Evolutionary conservation across 2,329 filamentous ascomycete genomes (phyloP).

Genomic region (Calonectria leucothoes): DNA sequence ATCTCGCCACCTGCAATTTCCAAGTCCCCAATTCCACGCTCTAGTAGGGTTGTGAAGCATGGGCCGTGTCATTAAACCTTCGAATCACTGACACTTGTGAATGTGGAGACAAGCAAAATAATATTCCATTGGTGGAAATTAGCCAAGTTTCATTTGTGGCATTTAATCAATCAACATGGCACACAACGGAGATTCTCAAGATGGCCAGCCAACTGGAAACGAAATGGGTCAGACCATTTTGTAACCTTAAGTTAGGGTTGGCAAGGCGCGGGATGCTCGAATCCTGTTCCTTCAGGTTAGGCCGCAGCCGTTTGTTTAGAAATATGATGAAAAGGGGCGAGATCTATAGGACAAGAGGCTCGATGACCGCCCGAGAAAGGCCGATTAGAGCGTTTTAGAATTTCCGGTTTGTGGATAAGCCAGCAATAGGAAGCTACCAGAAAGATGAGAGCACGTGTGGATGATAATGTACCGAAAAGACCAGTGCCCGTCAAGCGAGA

Average conservation of each 20-base stretch:
- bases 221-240: background rate
- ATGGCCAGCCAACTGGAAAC: background rate
- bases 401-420: background rate
- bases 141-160: background rate
- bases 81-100: background rate
- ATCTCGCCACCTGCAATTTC: background rate
- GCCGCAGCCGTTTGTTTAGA: background rate
- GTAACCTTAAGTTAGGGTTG: background rate
- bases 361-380: background rate
- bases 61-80: background rate
- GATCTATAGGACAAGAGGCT: background rate
- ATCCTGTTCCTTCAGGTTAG: background rate
- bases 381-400: background rate
- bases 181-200: background rate
- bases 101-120: background rate
- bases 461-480: background rate
- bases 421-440: background rate
- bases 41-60: background rate
- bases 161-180: background rate
- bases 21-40: background rate
- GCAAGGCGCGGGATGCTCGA: background rate
- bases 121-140: background rate
- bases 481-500: background rate
- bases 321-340: background rate
- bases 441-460: too few relatives aligned